Base-by-base conservation (phyloP, 495 filamentous ascomycete genomes). In the Patellaria atrata region DNA sequence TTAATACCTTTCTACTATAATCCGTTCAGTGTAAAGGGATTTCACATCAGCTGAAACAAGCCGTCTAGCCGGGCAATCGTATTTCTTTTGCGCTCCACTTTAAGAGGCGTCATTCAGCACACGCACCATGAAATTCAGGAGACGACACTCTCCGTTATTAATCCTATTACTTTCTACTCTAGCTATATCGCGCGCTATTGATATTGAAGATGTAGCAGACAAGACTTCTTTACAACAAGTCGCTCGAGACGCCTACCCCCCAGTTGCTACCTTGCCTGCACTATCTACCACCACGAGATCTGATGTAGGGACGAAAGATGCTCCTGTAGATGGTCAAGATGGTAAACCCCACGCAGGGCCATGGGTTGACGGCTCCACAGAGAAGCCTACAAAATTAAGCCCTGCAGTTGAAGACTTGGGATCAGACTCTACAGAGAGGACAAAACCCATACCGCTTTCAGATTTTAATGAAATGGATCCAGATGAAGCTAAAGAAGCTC, bases 311-410 rank as follows among this genome's bases (percentile, higher is more conserved):
- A 85, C 82, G 40, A 83, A 81, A 59, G 75, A 89, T 63, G 82
- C 82, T 43, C 89, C 91, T 1, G 79, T 96, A 4, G 89, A 97
- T 54, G 91, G 89, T 22, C 79, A 83, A 43, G 89, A 97, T 66
- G 89, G 89, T 17, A 86, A 84, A 63, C 89, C 89, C 21, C 89
- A 97, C 54, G 72, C 73, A 16, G 89, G 89, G 6, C 89, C 91
- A 2, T 61, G 51, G 27, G 54, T 64, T 3, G 64, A 64, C 13
- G 44, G 53, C n/a, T 50, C 53, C 22, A 42, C 51, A 4, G 51
- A 59, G 28, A 50, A 31, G 4, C 41, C 37, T 5, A 48, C 45
- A 35, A 57, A 54, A 38, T 47, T 45, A 19, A 42, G 36, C 2
- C 52, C 45, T 54, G 64, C 78, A 56, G 57, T 71, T 37, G 67